A percentile compares a stretch with the other conserved stretches of the same genome.
Evolutionary conservation across 495 filamentous ascomycete genomes (phyloP).

Genomic region (Aspergillus funiculosus): DNA sequence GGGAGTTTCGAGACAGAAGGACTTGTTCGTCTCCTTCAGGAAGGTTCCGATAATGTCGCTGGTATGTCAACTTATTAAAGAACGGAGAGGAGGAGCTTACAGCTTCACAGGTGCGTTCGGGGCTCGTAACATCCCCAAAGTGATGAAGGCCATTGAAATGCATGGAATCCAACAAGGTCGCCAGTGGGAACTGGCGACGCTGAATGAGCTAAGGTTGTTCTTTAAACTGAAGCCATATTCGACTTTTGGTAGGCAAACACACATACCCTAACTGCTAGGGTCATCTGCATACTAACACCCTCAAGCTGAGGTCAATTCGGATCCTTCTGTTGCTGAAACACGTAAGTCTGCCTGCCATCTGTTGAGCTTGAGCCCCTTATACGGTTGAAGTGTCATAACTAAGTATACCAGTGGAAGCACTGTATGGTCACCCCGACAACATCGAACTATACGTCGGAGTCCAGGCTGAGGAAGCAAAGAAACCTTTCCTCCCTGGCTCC

Average conservation of each 20-base stretch:
- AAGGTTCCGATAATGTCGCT: conserved; percentile 43
- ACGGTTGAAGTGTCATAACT: too few relatives aligned
- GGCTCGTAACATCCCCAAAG: conserved; percentile 58
- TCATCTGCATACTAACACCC: not conserved
- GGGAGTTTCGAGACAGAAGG: conserved; percentile 57
- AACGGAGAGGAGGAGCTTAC: conserved; percentile 21
- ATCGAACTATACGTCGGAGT: conserved; percentile 61
- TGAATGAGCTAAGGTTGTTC: conserved; percentile 75
- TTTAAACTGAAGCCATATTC: conserved; percentile 63
- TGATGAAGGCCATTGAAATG: conserved; percentile 64
- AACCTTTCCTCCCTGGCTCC: conserved; percentile 47
- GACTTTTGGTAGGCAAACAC: conserved; percentile 61
- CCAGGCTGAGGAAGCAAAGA: conserved; percentile 48
- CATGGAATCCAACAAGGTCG: conserved; percentile 68
- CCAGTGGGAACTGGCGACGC: conserved; percentile 60
- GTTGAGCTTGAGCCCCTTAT: conserved; percentile 54
- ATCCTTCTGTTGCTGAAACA: conserved; percentile 54
- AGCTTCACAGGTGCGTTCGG: conserved; percentile 42
- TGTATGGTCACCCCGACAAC: conserved; percentile 56
- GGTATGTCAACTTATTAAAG: conserved; percentile 12
- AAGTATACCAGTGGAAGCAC: conserved; percentile 32
- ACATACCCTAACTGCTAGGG: conserved; percentile 12
- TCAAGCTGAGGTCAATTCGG: conserved; percentile 51
- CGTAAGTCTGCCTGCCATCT: conserved; percentile 53
- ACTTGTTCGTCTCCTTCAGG: conserved; percentile 53